Conservation (phyloP, 1,284 basidiomycete species). For the Trametes versicolor region DNA sequence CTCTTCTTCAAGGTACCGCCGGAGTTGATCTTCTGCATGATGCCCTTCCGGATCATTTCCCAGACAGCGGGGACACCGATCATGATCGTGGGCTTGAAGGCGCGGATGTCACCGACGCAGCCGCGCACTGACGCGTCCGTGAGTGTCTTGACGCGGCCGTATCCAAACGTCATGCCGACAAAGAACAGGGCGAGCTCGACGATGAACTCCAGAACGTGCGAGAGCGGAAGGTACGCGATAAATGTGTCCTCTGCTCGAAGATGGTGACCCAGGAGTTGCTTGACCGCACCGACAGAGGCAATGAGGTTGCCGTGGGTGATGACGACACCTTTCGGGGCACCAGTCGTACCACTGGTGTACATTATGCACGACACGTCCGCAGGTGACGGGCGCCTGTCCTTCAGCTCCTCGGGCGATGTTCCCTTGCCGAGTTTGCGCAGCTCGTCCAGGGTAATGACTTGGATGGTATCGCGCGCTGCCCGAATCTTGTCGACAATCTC, state of each 20-base stretch:
- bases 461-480: conserved; percentile 61
- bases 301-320: conserved; percentile 91
- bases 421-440: conserved; percentile 71
- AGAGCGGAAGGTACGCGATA: conserved; percentile 93
- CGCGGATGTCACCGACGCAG: conserved; percentile 89
- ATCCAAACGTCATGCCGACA: conserved; percentile 84
- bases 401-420: conserved; percentile 60
- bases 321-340: conserved; percentile 93
- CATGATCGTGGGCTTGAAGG: conserved; percentile 88
- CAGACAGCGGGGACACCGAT: conserved; percentile 93
- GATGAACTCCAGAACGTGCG: conserved; percentile 91
- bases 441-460: conserved; percentile 75
- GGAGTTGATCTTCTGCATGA: conserved; percentile 80
- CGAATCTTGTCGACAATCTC: conserved; percentile 68
- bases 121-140: conserved; percentile 92
- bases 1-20: conserved; percentile 76
- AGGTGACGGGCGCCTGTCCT: conserved; percentile 63
- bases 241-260: conserved; percentile 76
- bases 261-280: conserved; percentile 81
- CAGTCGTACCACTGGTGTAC: conserved; percentile 97
- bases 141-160: conserved; percentile 95
- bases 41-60: conserved; percentile 95
- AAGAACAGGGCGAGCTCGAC: conserved; percentile 77
- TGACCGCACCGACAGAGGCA: conserved; percentile 85
- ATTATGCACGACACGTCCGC: conserved; percentile 91